Evolutionary conservation across 768 basidiomycete species (phyloP).

Genomic region (Trametopsis cervina): DNA sequence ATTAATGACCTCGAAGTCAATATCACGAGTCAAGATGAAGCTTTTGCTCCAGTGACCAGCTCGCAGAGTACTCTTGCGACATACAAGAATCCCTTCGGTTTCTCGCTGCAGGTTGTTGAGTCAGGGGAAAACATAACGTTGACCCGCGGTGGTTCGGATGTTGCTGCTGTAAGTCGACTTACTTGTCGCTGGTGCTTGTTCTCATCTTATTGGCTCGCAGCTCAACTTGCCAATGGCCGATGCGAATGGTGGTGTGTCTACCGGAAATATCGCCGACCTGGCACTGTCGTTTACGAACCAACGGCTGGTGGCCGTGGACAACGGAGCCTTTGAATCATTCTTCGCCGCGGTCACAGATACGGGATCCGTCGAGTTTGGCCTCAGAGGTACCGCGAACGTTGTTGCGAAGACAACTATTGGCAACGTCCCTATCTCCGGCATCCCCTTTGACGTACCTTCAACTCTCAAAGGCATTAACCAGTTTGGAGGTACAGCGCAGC

Average conservation of each 20-base stretch:
- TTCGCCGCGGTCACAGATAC: conserved; percentile 54
- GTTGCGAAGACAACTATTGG: conserved; percentile 57
- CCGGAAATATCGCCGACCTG: conserved; percentile 58
- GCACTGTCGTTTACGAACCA: conserved; percentile 49
- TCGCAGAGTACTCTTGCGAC: conserved; percentile 47
- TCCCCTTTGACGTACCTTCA: conserved; percentile 56
- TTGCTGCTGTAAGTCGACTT: conserved; percentile 29
- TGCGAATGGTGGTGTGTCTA: conserved; percentile 58
- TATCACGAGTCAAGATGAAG: conserved; percentile 43
- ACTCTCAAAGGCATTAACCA: conserved; percentile 53
- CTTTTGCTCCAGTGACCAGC: conserved; percentile 53
- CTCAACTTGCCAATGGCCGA: conserved; percentile 30
- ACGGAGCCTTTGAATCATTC: conserved; percentile 46
- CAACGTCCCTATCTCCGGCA: conserved; percentile 55
- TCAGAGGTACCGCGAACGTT: conserved; percentile 54
- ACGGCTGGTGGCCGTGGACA: conserved; percentile 48
- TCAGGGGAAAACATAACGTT: conserved; percentile 50
- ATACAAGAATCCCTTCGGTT: conserved; percentile 74
- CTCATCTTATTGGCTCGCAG: background rate
- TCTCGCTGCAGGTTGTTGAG: conserved; percentile 58
- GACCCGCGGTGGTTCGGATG: conserved; percentile 37
- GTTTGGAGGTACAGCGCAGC: conserved; percentile 44
- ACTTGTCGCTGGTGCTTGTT: conserved; percentile 27
- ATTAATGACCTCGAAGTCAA: conserved; percentile 50
- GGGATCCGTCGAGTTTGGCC: conserved; percentile 34